Percentiles rank a stretch among this genome's conserved stretches.
These are phyloP conservation scores for Dactylellina drechsleri DNA, from an alignment of 2,329 filamentous ascomycete species.

Conservation along the genomic window DNA sequence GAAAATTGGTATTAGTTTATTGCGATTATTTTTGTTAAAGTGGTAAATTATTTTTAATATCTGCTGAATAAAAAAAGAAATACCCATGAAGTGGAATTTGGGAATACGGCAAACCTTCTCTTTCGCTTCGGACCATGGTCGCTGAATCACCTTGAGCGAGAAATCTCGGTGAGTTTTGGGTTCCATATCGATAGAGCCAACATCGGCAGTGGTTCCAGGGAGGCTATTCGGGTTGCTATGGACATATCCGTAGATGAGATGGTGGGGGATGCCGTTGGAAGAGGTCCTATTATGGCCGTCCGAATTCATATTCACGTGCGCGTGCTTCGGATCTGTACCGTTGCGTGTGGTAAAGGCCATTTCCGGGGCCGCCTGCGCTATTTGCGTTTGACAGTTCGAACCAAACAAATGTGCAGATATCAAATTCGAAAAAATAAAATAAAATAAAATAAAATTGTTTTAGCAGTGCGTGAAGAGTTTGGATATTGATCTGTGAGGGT, in stretches of 20 bases:
- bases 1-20: background rate
- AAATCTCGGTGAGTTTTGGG: constrained; percentile 38
- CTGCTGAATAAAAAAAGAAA: background rate
- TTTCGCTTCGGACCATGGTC: constrained; percentile 58
- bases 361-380: background rate
- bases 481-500: too few species aligned
- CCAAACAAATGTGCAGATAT: too few species aligned
- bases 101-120: constrained; percentile 58
- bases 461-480: too few species aligned
- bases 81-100: background rate
- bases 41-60: too few species aligned
- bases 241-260: constrained; percentile 40
- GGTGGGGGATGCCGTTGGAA: constrained; percentile 51
- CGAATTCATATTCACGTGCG: background rate
- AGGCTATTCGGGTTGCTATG: constrained; percentile 11
- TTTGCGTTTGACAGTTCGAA: too few species aligned
- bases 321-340: constrained; percentile 1
- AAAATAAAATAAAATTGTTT: too few species aligned
- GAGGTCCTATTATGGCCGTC: constrained; percentile 38
- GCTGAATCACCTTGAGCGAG: constrained; percentile 40
- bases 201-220: background rate
- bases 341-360: constrained; percentile 11
- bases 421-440: too few species aligned
- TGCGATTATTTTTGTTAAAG: too few species aligned
- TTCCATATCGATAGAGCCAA: constrained; percentile 12